phyloP scores from a whole-genome alignment of 2,329 filamentous ascomycete species.

The Ophiostoma sp. region DNA sequence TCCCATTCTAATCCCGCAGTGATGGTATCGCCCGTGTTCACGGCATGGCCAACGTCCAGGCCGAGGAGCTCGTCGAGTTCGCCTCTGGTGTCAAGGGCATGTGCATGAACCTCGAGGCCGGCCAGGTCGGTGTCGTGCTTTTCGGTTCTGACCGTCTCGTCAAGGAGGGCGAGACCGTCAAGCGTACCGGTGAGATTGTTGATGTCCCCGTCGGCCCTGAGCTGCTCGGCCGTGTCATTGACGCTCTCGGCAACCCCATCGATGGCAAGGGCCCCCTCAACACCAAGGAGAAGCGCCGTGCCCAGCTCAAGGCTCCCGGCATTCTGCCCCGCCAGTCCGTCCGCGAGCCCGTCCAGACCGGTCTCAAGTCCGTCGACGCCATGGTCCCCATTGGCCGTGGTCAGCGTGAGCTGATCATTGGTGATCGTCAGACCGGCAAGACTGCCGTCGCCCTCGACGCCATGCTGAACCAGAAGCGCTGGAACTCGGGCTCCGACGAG shows the following conservation, averaged over 20 bases:
- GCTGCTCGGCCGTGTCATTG: conserved; percentile 95
- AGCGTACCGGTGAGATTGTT: conserved; percentile 99
- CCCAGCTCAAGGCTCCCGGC: conserved; percentile 97
- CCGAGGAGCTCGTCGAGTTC: conserved; percentile 99
- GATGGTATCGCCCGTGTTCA: conserved; percentile 99
- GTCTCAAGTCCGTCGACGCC: conserved; percentile 97
- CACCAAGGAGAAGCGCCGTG: conserved; percentile 85
- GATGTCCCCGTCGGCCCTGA: conserved; percentile 90
- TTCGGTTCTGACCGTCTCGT: conserved; percentile 99
- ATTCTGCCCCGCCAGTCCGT: conserved; percentile 96
- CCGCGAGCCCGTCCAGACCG: conserved; percentile 98
- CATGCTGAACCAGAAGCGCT: conserved; percentile 99
- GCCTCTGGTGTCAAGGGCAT: conserved; percentile 99
- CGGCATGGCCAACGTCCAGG: conserved; percentile 99
- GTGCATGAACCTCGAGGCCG: conserved; percentile 99
- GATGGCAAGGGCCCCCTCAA: conserved; percentile 98
- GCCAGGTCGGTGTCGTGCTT: conserved; percentile 99
- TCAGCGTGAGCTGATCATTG: conserved; percentile 99
- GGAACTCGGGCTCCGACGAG: conserved; percentile 86
- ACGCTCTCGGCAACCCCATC: conserved; percentile 98
- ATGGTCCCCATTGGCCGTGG: conserved; percentile 99
- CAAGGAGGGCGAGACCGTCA: conserved; percentile 98
- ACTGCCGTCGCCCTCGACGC: conserved; percentile 96
- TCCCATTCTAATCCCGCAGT: conserved; percentile 51
- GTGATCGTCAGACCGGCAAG: conserved; percentile 99